Base-by-base conservation (phyloP, 148 eudicot genomes). In the Rhododendron ovatum region DNA sequence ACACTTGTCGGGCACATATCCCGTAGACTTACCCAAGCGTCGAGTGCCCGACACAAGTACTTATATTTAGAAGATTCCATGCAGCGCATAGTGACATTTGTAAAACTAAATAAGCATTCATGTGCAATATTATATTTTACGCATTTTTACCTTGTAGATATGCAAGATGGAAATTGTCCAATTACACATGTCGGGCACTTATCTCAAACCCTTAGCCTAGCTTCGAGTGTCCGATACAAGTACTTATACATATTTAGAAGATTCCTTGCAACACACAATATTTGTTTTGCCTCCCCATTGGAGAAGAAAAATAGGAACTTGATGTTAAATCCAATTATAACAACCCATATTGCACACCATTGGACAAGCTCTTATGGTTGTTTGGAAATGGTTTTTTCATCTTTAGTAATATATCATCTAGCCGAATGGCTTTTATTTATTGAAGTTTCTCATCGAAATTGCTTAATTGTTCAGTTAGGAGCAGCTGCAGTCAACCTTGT, bases 401-500 rank as follows among this genome's bases (percentile, higher is more conserved):
- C 30, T 61, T 71, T 17, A 26, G 65, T 78, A 71, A 35, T 30
- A 67, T 73, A 14, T 35, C 48, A 75, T 37, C 26, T 6, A 3
- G 22, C 67, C 15, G 67, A 61, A 78, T 61, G 37, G 37, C 51
- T 1, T 30, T 37, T 82, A 41, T 77, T 83, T 13, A 71, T 26
- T 37, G 24, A 50, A 9, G 26, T 73, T 73, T 48, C 67, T 50
- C 45, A 69, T 35, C 45, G 5, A n/a, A 50, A 43, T 75, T 82
- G 47, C 48, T 74, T 35, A 77, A 30, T 71, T 90, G 41, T 89
- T 75, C 91, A 97, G 99, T 88, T 95, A 73, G 98, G 98, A 90
- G 99, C 99, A 80, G 93, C 89, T 89, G 98, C 99, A 30, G 99
- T 97, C 84, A 97, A 97, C 93, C 99, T 97, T 88, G 96, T 95